Evolutionary conservation across 495 filamentous ascomycete genomes (phyloP).

Genomic region (Aspergillus cristatus): DNA sequence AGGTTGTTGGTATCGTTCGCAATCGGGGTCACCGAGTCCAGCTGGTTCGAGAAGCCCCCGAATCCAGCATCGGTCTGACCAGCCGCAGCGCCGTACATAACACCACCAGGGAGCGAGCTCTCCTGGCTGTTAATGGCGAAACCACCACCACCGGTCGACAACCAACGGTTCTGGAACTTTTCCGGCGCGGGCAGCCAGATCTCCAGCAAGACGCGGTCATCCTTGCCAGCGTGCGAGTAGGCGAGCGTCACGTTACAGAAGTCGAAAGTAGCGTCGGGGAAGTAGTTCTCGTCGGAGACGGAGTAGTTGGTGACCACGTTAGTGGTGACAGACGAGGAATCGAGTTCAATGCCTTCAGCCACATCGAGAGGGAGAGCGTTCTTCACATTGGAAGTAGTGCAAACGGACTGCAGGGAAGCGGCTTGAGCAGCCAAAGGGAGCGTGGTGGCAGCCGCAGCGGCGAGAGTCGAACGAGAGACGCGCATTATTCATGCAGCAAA

Average conservation of each 20-base stretch:
- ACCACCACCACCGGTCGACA: slow-evolving; percentile 37
- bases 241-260: slow-evolving; percentile 5
- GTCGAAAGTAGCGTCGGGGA: neutral
- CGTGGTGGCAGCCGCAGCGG: neutral
- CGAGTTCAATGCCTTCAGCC: slow-evolving; percentile 19
- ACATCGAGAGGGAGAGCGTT: neutral
- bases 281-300: slow-evolving; percentile 8
- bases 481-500: too few relatives aligned
- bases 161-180: slow-evolving; percentile 32
- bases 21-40: slow-evolving; percentile 24
- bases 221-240: neutral
- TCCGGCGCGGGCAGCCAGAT: slow-evolving; percentile 32
- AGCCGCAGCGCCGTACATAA: slow-evolving; percentile 21
- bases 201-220: slow-evolving; percentile 19
- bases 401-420: neutral
- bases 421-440: neutral
- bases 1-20: slow-evolving; percentile 37
- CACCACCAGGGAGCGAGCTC: neutral
- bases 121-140: slow-evolving; percentile 35
- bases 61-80: slow-evolving; percentile 41
- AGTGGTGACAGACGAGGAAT: slow-evolving; percentile 20
- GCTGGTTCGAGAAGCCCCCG: slow-evolving; percentile 29
- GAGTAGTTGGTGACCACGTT: slow-evolving; percentile 19
- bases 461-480: too few relatives aligned
- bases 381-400: neutral